phyloP scores from a whole-genome alignment of 805 yeast species.

The Metschnikowia noctiluminum region DNA sequence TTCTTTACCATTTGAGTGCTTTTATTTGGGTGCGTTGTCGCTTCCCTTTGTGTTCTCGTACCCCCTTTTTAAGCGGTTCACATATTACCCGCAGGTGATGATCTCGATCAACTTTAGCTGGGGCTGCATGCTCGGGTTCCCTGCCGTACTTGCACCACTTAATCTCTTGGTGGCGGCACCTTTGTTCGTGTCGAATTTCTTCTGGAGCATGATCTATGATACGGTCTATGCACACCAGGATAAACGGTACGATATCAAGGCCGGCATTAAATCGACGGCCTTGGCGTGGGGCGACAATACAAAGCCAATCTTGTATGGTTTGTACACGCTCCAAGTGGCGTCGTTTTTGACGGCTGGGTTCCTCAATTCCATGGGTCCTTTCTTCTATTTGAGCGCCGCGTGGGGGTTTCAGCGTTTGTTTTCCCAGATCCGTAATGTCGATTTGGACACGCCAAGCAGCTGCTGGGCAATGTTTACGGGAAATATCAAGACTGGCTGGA shows the following conservation, averaged over 20 bases:
- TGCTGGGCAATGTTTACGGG: slow-evolving; percentile 82
- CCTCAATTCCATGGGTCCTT: slow-evolving; percentile 81
- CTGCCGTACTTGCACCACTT: slow-evolving; percentile 87
- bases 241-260: slow-evolving; percentile 78
- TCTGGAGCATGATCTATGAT: slow-evolving; percentile 96
- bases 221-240: slow-evolving; percentile 98
- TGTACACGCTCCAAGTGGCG: slow-evolving; percentile 66
- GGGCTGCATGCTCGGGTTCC: slow-evolving; percentile 93
- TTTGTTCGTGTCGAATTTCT: slow-evolving; percentile 67
- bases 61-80: slow-evolving; percentile 90
- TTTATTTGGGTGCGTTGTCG: slow-evolving; percentile 77
- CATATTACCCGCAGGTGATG: slow-evolving; percentile 90
- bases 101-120: slow-evolving; percentile 84
- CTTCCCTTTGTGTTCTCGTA: slow-evolving; percentile 78
- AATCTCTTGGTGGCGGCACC: slow-evolving; percentile 74
- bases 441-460: slow-evolving; percentile 71
- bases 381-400: slow-evolving; percentile 64
- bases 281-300: slow-evolving; percentile 87
- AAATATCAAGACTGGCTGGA: slow-evolving; percentile 75
- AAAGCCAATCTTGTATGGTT: slow-evolving; percentile 60
- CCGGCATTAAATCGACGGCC: slow-evolving; percentile 95
- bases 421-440: slow-evolving; percentile 66
- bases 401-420: slow-evolving; percentile 68
- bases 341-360: slow-evolving; percentile 66
- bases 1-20: slow-evolving; percentile 76